phyloP scores from a whole-genome alignment of 139 green algal genomes.

The Coelastrella sp. region DNA sequence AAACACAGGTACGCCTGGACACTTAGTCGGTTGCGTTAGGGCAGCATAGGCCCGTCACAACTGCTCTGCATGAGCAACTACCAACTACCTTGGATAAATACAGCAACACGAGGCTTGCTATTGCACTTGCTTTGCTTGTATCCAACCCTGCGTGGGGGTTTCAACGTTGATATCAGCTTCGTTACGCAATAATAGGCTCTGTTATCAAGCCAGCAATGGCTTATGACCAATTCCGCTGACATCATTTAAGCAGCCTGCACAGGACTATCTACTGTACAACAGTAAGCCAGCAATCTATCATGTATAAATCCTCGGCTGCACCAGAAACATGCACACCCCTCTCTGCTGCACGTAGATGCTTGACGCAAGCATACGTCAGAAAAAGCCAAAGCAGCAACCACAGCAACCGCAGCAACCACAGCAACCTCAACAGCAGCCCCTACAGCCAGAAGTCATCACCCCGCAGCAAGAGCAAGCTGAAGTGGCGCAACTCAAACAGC shows the following conservation, averaged over 20 bases:
- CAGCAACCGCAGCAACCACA: background rate
- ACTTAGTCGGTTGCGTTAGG: too few relatives aligned
- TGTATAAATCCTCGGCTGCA: too few relatives aligned
- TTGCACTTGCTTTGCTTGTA: too few relatives aligned
- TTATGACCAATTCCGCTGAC: too few relatives aligned
- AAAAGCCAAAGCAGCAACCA: background rate
- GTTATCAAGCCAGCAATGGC: too few relatives aligned
- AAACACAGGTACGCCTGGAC: background rate
- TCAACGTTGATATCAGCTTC: background rate
- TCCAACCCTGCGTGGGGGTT: too few relatives aligned
- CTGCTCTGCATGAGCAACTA: background rate
- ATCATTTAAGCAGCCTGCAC: too few relatives aligned
- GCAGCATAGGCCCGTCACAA: too few relatives aligned
- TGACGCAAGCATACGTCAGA: background rate
- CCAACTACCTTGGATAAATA: background rate
- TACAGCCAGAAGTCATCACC: background rate
- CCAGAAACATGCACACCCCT: too few relatives aligned
- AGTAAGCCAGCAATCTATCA: too few relatives aligned
- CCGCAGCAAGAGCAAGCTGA: background rate
- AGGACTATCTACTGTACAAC: too few relatives aligned
- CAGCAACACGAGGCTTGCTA: background rate
- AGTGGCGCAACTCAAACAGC: background rate
- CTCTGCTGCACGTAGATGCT: background rate
- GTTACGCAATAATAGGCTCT: too few relatives aligned
- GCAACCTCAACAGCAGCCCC: background rate